Evolutionary conservation across 352 stramenopile genomes (phyloP), one percentile per base, ranked within the genome.

Genomic region (Globisporangium echinulatum): DNA sequence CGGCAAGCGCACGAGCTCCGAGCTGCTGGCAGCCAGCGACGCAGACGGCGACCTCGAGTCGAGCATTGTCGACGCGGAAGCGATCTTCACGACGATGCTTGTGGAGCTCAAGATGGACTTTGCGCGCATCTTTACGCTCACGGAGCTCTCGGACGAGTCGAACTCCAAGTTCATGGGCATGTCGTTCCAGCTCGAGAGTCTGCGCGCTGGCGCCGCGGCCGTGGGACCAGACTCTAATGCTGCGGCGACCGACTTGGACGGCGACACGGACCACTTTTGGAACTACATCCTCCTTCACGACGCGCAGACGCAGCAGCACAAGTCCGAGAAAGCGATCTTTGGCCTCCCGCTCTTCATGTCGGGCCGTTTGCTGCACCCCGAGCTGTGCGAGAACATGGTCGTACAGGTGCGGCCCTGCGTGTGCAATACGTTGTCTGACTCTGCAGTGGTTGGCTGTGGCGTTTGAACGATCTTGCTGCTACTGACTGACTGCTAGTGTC

Each of bases 151-250:
- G 1, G 80, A 94, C 52, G 81, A 91, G 61, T 79, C 77, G 37
- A 94, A 94, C 56, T 94, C 85, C n/a, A 94, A 92, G 64, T 92
- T 91, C 51, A 75, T 94, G 51, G 84, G 84, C 4, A 92, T 83
- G 58, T 83, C 77, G 17, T 90, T 90, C 59, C 75, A 92, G 52
- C 52, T 87, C 4, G 64, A 69, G 13, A 67, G 74, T 40, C 50
- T 79, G 14, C 46, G 33, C 13, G 39, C 47, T 33, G 7, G 11
- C 40, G 7, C 7, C 40, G 11, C 40, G 2, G 7, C 7, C 40
- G 40, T 13, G 11, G 25, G 25, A 33, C 2, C 25, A 33, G 25
- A 33, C 25, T 33, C 25, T 33, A 33, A 33, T 33, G 25, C 25
- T 33, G 25, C 25, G 25, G 25, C 25, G 25, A 33, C 25, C 25